These are phyloP conservation scores for Trametes gibbosa DNA, from an alignment of 768 basidiomycete genomes.

Conservation along the genomic window DNA sequence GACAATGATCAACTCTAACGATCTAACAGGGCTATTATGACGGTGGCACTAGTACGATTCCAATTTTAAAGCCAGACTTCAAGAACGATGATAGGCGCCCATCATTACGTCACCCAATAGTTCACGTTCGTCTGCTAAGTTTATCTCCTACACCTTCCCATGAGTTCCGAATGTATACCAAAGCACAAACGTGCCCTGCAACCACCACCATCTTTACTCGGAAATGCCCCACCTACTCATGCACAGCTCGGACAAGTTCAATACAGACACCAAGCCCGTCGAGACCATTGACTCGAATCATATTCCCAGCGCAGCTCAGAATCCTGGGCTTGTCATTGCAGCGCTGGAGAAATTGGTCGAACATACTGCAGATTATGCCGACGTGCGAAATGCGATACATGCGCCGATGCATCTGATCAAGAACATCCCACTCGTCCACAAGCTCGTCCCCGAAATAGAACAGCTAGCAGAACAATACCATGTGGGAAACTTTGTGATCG, in stretches of 20 bases:
- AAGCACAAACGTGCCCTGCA: too few relatives aligned
- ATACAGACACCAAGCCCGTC: slow-evolving; percentile 11
- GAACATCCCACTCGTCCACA: slow-evolving; percentile 40
- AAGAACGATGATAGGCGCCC: too few relatives aligned
- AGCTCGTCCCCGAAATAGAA: slow-evolving; percentile 54
- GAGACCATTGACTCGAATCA: slow-evolving; percentile 31
- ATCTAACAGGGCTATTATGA: too few relatives aligned
- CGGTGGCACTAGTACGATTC: too few relatives aligned
- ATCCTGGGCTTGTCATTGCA: slow-evolving; percentile 25
- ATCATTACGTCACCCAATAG: too few relatives aligned
- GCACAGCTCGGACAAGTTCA: too few relatives aligned
- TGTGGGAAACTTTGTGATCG: slow-evolving; percentile 55
- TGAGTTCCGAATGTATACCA: too few relatives aligned
- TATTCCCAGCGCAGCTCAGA: slow-evolving; percentile 29
- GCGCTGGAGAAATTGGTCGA: slow-evolving; percentile 38
- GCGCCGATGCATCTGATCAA: slow-evolving; percentile 31
- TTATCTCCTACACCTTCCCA: too few relatives aligned
- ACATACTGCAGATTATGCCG: slow-evolving; percentile 30
- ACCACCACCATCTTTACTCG: background rate
- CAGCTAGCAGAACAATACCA: slow-evolving; percentile 51
- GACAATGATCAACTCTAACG: too few relatives aligned
- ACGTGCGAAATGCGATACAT: slow-evolving; percentile 32
- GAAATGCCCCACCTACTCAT: slow-evolving; percentile 9
- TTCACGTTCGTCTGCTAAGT: too few relatives aligned
- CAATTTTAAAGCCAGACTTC: too few relatives aligned